A percentile compares a stretch with the other conserved stretches of the same genome.
Evolutionary conservation across 257 asterid genomes (phyloP).

Genomic region (Solanum ossicruentum): DNA sequence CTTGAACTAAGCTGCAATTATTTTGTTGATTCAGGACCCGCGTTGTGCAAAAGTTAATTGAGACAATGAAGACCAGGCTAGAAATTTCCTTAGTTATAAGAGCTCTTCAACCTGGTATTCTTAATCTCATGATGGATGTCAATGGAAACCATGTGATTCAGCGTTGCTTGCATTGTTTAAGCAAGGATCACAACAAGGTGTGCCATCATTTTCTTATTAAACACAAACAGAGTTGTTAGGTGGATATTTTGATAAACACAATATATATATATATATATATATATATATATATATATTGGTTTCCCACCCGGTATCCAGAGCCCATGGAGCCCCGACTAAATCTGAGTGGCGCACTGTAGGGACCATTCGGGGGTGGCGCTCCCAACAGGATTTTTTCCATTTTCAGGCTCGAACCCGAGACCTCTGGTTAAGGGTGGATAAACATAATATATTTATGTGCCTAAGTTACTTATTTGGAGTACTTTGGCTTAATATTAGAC

Average conservation of each 20-base stretch:
- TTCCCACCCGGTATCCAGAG: too few species aligned
- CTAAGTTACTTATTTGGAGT: background rate
- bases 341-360: too few species aligned
- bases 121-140: constrained; percentile 24
- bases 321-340: too few species aligned
- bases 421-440: background rate
- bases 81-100: constrained; percentile 18
- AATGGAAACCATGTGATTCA: constrained; percentile 38
- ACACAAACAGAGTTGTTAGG: background rate
- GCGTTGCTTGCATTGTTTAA: constrained; percentile 25
- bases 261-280: too few species aligned
- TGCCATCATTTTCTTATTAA: background rate
- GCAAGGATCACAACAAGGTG: constrained; percentile 28
- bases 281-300: too few species aligned
- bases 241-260: background rate
- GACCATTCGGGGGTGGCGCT: too few species aligned
- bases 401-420: too few species aligned
- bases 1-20: background rate
- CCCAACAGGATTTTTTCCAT: too few species aligned
- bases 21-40: constrained; percentile 19
- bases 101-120: constrained; percentile 28
- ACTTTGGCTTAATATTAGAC: background rate
- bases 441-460: background rate
- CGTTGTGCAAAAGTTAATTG: constrained; percentile 29
- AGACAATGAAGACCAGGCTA: constrained; percentile 16